Evolutionary conservation across 176 grass and related monocot genomes (phyloP), one percentile per base, ranked within the genome.

Genomic region (Canna indica): DNA sequence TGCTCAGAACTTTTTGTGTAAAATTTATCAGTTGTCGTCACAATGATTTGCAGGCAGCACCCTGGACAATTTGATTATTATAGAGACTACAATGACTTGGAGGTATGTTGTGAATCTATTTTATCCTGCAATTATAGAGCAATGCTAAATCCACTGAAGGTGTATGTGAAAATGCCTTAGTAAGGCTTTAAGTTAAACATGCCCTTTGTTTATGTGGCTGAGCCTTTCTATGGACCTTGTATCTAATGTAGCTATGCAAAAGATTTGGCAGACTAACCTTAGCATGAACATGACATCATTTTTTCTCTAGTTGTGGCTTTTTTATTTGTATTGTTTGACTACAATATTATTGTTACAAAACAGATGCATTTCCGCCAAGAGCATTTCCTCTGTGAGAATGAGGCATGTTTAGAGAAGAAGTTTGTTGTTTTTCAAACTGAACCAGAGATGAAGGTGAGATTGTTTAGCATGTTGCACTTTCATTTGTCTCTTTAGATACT

Each of bases 361-460:
- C 71, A 99, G 94, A 36, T 85, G 69, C 94, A 99, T 89, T 99
- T 99, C 71, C 86, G 86, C 60, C 83, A 86, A 80, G 94, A 90
- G 41, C 94, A 99, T 87, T 88, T 99, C 65, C 86, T 99, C 14
- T 99, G 94, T 82, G 94, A 93, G 77, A 81, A 81, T 56, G 89
- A 92, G 71, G 69, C 76, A 56, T 93, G 94, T 73, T 90, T 99
- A 80, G 77, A 64, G 8, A 93, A 99, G 66, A 99, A 93, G 69
- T 99, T 99, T 64, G 56, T 90, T 73, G 94, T 99, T 56, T 99
- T 99, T 70, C 84, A 76, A 56, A 93, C 64, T 77, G 94, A 93
- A 78, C 33, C 76, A 63, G 89, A 99, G 74, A 45, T 90, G 48
- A 99, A 99, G 86, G 94, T 82, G 76, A 71, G 75, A 76, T 3